Evolutionary conservation across 73 alveolate genomes (phyloP), one percentile per base, ranked within the genome.

Genomic region (Durusdinium trenchii): DNA sequence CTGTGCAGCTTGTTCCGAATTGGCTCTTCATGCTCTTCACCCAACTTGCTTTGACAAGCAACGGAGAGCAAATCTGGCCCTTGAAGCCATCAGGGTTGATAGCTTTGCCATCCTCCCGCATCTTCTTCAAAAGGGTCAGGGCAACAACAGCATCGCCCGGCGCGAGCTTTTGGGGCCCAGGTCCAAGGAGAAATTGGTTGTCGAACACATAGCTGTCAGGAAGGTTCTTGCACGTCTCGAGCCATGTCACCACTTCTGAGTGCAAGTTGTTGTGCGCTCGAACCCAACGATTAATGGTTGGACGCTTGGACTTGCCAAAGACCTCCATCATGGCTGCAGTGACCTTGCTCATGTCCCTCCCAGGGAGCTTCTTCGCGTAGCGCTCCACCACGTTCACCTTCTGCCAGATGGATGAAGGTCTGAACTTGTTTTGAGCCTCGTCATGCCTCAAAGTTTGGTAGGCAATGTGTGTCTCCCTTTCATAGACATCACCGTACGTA

Each of bases 11-110:
- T 3, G 40, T 54, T 20, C 86, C 86, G n/a, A 76, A 76, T n/a
- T 40, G 51, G 54, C 28, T 42, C 57, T n/a, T 40, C 86, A 76
- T 76, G 86, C 57, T 35, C 51, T 76, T 76, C 36, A 20, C 36
- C 86, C 60, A 38, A n/a, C 57, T 20, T 38, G 86, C 86, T 76
- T 76, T 76, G 60, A 76, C 86, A 50, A 76, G 36, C 86, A 76
- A 36, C 14, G 86, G 86, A 35, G 61, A 40, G 46, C 86, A 76
- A 9, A 76, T 40, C 86, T 76, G 86, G 46, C 32, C 20, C 86
- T 76, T 76, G 86, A 76, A 46, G 6, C 26, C 46, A 40, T 40
- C 40, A 36, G 40, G 54, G 51, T 26, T 42, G 32, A 76, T 38
- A 18, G 40, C 60, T 36, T 42, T n/a, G 54, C 86, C 86, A 38